These are phyloP conservation scores for Paraphaeosphaeria sporulosa DNA, from an alignment of 2,329 filamentous ascomycete genomes.

Conservation along the genomic window DNA sequence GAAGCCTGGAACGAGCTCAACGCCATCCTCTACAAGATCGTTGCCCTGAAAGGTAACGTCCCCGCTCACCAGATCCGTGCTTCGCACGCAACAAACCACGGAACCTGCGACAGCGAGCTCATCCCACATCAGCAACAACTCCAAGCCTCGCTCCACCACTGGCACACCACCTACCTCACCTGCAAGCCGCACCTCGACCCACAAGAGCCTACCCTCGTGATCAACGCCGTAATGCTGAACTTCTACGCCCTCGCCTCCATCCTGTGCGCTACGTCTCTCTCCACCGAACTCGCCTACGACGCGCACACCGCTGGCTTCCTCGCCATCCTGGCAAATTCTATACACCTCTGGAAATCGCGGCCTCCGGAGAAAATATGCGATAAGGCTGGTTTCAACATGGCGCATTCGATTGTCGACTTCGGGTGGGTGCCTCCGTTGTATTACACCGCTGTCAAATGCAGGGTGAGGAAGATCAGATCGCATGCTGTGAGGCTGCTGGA, in stretches of 20 bases:
- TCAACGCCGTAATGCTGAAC: slow-evolving; percentile 8
- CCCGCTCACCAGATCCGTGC: background rate
- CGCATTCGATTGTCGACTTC: slow-evolving; percentile 49
- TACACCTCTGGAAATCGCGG: slow-evolving; percentile 37
- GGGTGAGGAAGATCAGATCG: slow-evolving; percentile 48
- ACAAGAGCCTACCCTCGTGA: slow-evolving; percentile 2
- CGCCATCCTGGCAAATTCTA: slow-evolving; percentile 27
- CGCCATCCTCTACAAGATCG: slow-evolving; percentile 8
- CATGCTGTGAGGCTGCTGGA: slow-evolving; percentile 47
- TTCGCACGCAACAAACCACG: background rate
- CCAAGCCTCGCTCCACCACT: background rate
- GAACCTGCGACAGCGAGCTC: background rate
- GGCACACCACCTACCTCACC: slow-evolving; percentile 2
- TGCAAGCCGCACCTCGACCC: background rate
- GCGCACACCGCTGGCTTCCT: slow-evolving; percentile 2
- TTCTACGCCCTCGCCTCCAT: slow-evolving; percentile 19
- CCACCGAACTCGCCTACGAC: slow-evolving; percentile 28
- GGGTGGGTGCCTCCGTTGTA: slow-evolving; percentile 56
- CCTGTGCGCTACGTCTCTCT: slow-evolving; percentile 10
- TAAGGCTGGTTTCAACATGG: slow-evolving; percentile 26
- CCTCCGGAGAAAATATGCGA: background rate
- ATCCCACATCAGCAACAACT: background rate
- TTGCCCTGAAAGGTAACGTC: background rate
- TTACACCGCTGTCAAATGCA: slow-evolving; percentile 56
- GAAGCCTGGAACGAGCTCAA: slow-evolving; percentile 16